Evolutionary conservation across 2,329 filamentous ascomycete species (phyloP).

Genomic region (Orbilia blumenaviensis): DNA sequence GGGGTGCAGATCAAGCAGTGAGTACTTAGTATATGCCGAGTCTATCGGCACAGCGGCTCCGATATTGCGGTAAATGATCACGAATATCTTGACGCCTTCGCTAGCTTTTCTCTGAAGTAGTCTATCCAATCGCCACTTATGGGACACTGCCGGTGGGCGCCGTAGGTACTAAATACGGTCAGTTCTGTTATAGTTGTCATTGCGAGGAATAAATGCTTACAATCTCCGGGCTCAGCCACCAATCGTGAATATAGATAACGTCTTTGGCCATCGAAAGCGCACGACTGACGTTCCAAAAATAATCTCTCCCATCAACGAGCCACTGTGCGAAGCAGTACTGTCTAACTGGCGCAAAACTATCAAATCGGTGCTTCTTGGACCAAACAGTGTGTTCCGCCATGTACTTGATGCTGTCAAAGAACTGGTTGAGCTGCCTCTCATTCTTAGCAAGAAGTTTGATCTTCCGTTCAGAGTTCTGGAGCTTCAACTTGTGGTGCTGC

Average conservation of each 20-base stretch:
- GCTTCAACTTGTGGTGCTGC: constrained; percentile 83
- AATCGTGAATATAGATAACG: constrained; percentile 98
- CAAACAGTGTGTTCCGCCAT: constrained; percentile 86
- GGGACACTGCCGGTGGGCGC: constrained; percentile 90
- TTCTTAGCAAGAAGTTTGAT: constrained; percentile 90
- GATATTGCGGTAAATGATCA: constrained; percentile 97
- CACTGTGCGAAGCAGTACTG: constrained; percentile 89
- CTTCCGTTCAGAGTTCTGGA: constrained; percentile 92
- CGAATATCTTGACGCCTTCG: constrained; percentile 95
- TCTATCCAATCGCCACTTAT: constrained; percentile 95
- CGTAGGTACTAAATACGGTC: constrained; percentile 74
- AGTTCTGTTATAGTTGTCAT: constrained; percentile 3
- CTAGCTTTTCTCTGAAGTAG: constrained; percentile 91
- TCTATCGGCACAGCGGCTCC: constrained; percentile 97
- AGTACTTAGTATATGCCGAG: constrained; percentile 97
- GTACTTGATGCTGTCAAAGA: constrained; percentile 87
- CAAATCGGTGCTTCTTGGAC: constrained; percentile 84
- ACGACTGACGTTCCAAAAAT: constrained; percentile 99
- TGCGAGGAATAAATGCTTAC: constrained; percentile 47
- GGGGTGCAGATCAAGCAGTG: constrained; percentile 89
- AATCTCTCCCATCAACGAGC: constrained; percentile 95
- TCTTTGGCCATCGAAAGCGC: constrained; percentile 97
- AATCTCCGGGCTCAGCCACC: constrained; percentile 96
- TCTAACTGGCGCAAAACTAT: constrained; percentile 90
- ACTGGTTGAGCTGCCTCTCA: constrained; percentile 87